Percentiles rank a stretch among this genome's conserved stretches.
These are phyloP conservation scores for Sinapis alba DNA, from an alignment of 441 rosid species.

Conservation along the genomic window DNA sequence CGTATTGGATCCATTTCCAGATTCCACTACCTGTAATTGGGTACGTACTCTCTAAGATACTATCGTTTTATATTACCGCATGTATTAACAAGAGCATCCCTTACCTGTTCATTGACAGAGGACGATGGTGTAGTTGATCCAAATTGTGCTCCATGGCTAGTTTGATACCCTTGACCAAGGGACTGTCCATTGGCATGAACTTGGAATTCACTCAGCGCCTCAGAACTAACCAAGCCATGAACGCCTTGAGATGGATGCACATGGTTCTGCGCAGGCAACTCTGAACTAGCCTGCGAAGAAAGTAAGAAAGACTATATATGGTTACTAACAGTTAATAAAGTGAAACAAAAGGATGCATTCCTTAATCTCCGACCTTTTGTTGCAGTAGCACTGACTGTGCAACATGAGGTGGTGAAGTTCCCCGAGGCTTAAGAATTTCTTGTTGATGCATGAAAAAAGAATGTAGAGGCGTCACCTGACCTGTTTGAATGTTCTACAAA, in stretches of 20 bases:
- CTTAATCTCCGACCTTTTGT: conserved; percentile 55
- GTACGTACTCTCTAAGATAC: neutral
- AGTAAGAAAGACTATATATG: neutral
- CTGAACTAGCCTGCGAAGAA: conserved; percentile 56
- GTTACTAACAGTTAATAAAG: conserved; percentile 6
- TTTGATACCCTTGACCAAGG: conserved; percentile 54
- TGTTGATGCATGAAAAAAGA: conserved; percentile 81
- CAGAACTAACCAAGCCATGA: conserved; percentile 52
- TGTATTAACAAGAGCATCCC: neutral
- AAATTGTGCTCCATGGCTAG: conserved; percentile 49
- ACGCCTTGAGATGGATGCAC: conserved; percentile 55
- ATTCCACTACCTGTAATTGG: conserved; percentile 30
- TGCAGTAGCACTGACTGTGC: conserved; percentile 56
- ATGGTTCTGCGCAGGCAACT: conserved; percentile 53
- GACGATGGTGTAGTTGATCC: conserved; percentile 53
- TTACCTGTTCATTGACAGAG: conserved; percentile 67
- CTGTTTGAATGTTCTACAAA: conserved; percentile 68
- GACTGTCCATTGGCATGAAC: conserved; percentile 59
- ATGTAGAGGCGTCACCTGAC: conserved; percentile 75
- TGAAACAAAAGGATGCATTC: conserved; percentile 1
- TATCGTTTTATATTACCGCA: neutral
- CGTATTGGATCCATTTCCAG: conserved; percentile 48
- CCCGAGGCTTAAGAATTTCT: conserved; percentile 62
- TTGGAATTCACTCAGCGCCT: conserved; percentile 57
- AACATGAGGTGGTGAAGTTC: conserved; percentile 58